These are phyloP conservation scores for Cyberlindnera mississippiensis DNA, from an alignment of 805 yeast genomes.

Conservation along the genomic window DNA sequence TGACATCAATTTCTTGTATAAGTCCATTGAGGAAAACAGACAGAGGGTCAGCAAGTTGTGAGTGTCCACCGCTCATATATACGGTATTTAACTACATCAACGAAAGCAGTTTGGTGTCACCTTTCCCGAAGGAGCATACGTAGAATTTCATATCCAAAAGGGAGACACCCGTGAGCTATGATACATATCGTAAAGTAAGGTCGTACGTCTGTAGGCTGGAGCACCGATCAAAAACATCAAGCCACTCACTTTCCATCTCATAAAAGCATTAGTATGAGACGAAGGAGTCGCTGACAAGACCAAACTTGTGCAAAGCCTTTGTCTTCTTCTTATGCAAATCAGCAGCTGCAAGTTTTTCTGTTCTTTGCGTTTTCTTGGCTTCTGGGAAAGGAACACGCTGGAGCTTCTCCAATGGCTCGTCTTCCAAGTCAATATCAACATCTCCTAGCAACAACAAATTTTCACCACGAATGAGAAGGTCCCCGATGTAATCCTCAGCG, in stretches of 20 bases:
- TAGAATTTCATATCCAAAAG: too few relatives aligned
- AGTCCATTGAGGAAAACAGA: slow-evolving; percentile 17
- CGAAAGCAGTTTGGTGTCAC: slow-evolving; percentile 1
- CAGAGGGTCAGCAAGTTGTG: slow-evolving; percentile 19
- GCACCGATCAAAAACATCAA: not conserved
- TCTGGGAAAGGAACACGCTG: slow-evolving; percentile 56
- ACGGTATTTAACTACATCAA: not conserved
- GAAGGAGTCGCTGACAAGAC: slow-evolving; percentile 56
- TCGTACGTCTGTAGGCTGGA: too few relatives aligned
- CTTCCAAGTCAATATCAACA: slow-evolving; percentile 84
- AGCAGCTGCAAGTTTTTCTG: slow-evolving; percentile 31
- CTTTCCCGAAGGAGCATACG: too few relatives aligned
- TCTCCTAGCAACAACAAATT: slow-evolving; percentile 93
- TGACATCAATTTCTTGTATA: slow-evolving; percentile 34
- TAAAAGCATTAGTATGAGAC: slow-evolving; percentile 16
- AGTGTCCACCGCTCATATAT: not conserved
- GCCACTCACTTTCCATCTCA: too few relatives aligned
- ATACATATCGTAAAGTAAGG: not conserved
- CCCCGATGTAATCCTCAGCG: slow-evolving; percentile 77
- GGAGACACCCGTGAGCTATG: not conserved
- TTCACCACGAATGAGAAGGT: slow-evolving; percentile 90
- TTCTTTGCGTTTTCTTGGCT: slow-evolving; percentile 46
- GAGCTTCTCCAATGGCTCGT: slow-evolving; percentile 54
- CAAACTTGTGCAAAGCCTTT: slow-evolving; percentile 47
- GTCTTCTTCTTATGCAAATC: slow-evolving; percentile 42